These are phyloP conservation scores for Auricularia cornea DNA, from an alignment of 768 basidiomycete species.

Conservation along the genomic window DNA sequence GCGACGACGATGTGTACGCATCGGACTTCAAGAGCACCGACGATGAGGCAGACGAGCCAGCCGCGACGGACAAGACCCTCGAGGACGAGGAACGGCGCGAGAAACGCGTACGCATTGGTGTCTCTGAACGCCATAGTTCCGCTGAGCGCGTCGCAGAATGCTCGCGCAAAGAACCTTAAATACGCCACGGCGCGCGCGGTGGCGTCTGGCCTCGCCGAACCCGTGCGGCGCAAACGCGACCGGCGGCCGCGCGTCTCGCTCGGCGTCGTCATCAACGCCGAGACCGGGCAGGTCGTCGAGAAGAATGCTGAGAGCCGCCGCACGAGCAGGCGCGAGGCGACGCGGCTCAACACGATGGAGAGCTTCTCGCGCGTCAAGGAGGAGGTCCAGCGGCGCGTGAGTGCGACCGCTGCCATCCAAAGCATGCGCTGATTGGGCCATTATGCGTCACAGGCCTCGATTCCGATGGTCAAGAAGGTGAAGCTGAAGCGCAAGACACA, in stretches of 20 bases:
- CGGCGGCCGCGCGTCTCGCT: conserved; percentile 44
- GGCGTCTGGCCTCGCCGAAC: conserved; percentile 1
- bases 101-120: conserved; percentile 5
- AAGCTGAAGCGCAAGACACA: conserved; percentile 58
- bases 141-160: not conserved
- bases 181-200: conserved; percentile 2
- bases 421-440: too few species aligned
- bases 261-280: conserved; percentile 46
- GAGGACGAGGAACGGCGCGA: conserved; percentile 51
- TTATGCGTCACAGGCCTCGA: conserved; percentile 24
- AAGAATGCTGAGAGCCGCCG: conserved; percentile 27
- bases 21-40: conserved; percentile 85
- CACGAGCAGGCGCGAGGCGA: conserved; percentile 59
- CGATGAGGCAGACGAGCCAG: conserved; percentile 47
- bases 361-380: conserved; percentile 30
- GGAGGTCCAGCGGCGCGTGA: conserved; percentile 53
- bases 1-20: conserved; percentile 74
- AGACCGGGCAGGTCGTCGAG: conserved; percentile 50
- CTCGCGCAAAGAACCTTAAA: conserved; percentile 8
- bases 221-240: not conserved
- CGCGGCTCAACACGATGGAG: conserved; percentile 50
- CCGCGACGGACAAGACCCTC: conserved; percentile 44
- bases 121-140: not conserved
- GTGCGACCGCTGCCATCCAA: too few species aligned
- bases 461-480: conserved; percentile 43